Evolutionary conservation across 345 rosid species (phyloP).

Genomic region (Trapa incisa): DNA sequence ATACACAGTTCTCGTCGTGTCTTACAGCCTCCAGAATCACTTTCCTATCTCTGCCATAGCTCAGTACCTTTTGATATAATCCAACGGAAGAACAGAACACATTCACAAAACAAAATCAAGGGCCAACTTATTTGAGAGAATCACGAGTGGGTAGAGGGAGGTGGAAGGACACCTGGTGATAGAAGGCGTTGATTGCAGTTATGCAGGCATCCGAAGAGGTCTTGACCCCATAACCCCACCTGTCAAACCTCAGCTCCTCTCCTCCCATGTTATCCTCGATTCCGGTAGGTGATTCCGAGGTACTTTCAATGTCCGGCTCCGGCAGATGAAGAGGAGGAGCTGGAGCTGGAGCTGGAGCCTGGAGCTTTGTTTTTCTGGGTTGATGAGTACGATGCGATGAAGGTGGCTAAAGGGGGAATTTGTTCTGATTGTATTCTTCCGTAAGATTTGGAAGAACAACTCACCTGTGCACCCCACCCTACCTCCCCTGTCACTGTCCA

Average conservation of each 20-base stretch:
- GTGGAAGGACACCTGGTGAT: constrained; percentile 36
- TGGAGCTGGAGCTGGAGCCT: background rate
- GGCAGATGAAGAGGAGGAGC: background rate
- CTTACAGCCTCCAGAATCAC: constrained; percentile 55
- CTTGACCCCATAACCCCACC: constrained; percentile 71
- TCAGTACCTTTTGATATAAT: constrained; percentile 37
- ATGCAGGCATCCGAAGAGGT: constrained; percentile 55
- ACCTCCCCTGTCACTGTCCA: background rate
- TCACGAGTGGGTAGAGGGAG: background rate
- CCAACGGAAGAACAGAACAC: background rate
- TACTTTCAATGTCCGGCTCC: background rate
- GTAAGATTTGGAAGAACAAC: background rate
- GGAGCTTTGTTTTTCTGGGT: background rate
- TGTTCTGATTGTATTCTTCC: background rate
- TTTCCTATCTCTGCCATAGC: constrained; percentile 50
- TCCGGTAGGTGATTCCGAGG: background rate
- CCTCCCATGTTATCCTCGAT: background rate
- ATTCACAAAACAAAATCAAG: background rate
- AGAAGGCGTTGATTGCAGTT: constrained; percentile 55
- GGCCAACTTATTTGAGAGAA: background rate
- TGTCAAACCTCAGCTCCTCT: constrained; percentile 39
- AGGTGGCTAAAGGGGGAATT: background rate
- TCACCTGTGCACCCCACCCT: background rate
- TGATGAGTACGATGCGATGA: background rate
- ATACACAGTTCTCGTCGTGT: constrained; percentile 57